Conservation (phyloP, 495 filamentous ascomycete genomes). For the Aspergillus kassunensis region DNA sequence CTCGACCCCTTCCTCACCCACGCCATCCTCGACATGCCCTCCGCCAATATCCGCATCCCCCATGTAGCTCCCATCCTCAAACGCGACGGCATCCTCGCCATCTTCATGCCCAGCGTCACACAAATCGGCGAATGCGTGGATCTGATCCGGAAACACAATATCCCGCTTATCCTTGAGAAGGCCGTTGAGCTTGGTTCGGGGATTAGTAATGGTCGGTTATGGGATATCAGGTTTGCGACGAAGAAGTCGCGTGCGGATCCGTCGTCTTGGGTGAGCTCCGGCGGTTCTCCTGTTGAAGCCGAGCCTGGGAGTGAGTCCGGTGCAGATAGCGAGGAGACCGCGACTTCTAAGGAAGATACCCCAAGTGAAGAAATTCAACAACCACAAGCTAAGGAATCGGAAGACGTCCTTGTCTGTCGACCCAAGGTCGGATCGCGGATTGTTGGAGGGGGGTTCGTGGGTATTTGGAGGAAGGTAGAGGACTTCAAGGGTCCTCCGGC, state of each 20-base stretch:
- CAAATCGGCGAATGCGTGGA: constrained; percentile 64
- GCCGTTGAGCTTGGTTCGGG: constrained; percentile 61
- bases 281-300: neutral
- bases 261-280: constrained; percentile 26
- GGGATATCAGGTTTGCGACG: constrained; percentile 59
- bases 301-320: neutral
- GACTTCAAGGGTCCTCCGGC: constrained; percentile 19
- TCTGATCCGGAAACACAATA: constrained; percentile 41
- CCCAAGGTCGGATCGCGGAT: constrained; percentile 62
- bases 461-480: constrained; percentile 55
- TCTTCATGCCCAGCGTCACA: constrained; percentile 73
- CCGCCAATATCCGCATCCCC: constrained; percentile 52
- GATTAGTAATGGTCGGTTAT: constrained; percentile 54
- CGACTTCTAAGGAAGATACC: neutral
- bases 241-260: constrained; percentile 44
- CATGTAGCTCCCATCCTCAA: constrained; percentile 54
- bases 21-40: constrained; percentile 68
- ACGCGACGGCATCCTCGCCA: constrained; percentile 56
- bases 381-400: constrained; percentile 27
- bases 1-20: constrained; percentile 59
- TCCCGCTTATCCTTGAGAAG: constrained; percentile 57
- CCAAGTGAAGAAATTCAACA: constrained; percentile 5
- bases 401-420: constrained; percentile 59
- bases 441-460: constrained; percentile 69
- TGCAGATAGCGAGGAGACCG: neutral